A percentile compares a stretch with the other conserved stretches of the same genome.
Evolutionary conservation across 257 asterid genomes (phyloP).

Genomic region (Craterostigma plantagineum): DNA sequence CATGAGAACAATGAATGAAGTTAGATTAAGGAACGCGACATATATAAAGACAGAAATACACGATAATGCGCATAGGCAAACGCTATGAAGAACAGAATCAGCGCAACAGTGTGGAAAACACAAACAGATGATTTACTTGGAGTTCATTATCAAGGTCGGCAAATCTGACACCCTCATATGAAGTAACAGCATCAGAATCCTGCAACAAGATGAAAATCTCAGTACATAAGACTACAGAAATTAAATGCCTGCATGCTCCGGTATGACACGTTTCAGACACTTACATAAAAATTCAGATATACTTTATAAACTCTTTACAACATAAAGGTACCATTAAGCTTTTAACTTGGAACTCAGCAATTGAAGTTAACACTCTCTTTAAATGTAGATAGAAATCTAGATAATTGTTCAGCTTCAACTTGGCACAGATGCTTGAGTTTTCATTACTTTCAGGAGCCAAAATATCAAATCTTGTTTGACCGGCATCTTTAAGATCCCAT

Average conservation of each 20-base stretch:
- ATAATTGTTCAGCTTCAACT: conserved; percentile 24
- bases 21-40: conserved; percentile 2
- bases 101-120: conserved; percentile 1
- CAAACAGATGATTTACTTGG: conserved; percentile 25
- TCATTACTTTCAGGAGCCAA: conserved; percentile 18
- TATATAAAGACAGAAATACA: conserved; percentile 1
- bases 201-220: no score
- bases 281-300: neutral
- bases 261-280: neutral
- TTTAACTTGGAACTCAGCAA: conserved; percentile 24
- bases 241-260: conserved; percentile 11
- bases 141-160: conserved; percentile 21
- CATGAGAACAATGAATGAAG: conserved; percentile 5
- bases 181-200: conserved; percentile 10
- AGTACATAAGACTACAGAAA: conserved; percentile 10
- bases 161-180: conserved; percentile 18
- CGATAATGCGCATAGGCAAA: neutral
- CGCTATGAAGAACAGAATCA: neutral
- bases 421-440: conserved; percentile 21
- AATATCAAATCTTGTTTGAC: conserved; percentile 13
- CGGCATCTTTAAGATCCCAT: conserved; percentile 51
- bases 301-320: no score
- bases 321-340: conserved; percentile 30
- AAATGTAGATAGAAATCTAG: conserved; percentile 45
- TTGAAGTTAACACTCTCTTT: conserved; percentile 27